Percentiles rank a stretch among this genome's conserved stretches.
Evolutionary conservation across 2,329 filamentous ascomycete species (phyloP).

Genomic region (Fusarium avenaceum): DNA sequence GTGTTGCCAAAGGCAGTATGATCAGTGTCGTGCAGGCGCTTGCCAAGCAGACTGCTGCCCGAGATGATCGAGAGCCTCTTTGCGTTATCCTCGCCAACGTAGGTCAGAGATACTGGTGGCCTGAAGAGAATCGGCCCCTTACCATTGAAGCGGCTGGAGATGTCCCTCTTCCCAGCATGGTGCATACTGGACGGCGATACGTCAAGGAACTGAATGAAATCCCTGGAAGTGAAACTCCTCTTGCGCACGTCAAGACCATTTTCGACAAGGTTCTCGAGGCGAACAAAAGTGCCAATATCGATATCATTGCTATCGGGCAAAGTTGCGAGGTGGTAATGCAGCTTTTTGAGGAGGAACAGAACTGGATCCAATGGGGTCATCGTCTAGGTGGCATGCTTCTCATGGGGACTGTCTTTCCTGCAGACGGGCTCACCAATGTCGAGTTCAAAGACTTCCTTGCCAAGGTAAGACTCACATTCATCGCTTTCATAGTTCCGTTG

Average conservation of each 20-base stretch:
- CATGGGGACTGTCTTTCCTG: conserved; percentile 62
- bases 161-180: conserved; percentile 73
- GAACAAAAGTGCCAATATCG: conserved; percentile 66
- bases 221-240: conserved; percentile 67
- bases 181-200: conserved; percentile 68
- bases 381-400: conserved; percentile 64
- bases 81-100: conserved; percentile 83
- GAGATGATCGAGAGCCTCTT: conserved; percentile 56
- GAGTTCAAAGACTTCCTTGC: conserved; percentile 64
- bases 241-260: conserved; percentile 75
- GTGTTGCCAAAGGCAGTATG: conserved; percentile 78
- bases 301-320: conserved; percentile 79
- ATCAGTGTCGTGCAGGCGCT: conserved; percentile 71
- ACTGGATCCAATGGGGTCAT: conserved; percentile 61
- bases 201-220: conserved; percentile 71
- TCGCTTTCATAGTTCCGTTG: conserved; percentile 11
- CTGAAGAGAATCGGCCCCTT: conserved; percentile 71
- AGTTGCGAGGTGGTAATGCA: conserved; percentile 69
- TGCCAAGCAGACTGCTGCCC: conserved; percentile 52
- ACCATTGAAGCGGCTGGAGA: conserved; percentile 69
- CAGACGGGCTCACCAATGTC: conserved; percentile 57
- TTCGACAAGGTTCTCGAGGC: conserved; percentile 73
- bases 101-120: conserved; percentile 83
- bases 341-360: conserved; percentile 70
- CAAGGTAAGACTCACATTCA: conserved; percentile 57